phyloP scores from a whole-genome alignment of 306 rosid species.

The Cucurbita argyrosperma region DNA sequence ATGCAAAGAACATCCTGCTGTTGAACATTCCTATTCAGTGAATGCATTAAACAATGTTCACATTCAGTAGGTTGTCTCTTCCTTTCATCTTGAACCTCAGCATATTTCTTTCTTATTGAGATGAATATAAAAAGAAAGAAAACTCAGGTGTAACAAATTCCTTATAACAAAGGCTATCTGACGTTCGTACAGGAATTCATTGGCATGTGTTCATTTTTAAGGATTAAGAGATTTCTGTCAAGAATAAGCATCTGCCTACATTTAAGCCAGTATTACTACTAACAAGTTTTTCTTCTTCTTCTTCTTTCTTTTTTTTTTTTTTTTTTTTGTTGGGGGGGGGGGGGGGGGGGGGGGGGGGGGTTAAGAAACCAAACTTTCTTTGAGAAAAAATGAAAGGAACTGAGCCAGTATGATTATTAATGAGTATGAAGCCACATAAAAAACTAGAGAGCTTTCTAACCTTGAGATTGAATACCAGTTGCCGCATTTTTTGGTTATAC shows the following conservation, averaged over 20 bases:
- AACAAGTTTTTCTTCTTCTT: neutral
- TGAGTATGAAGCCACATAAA: neutral
- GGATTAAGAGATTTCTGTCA: neutral
- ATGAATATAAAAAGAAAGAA: neutral
- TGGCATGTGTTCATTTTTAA: neutral
- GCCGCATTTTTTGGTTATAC: slow-evolving; percentile 82
- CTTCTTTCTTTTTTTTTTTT: neutral
- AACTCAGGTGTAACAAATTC: neutral
- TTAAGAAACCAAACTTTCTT: no score
- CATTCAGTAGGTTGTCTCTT: neutral
- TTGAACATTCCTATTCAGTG: neutral
- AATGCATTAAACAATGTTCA: neutral
- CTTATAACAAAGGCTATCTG: neutral
- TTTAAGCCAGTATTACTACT: neutral
- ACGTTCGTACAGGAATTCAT: neutral
- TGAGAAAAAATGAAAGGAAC: no score
- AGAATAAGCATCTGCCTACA: neutral
- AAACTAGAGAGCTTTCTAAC: slow-evolving; percentile 28
- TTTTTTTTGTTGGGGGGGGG: no score
- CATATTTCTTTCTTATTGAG: neutral
- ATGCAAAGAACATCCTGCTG: neutral
- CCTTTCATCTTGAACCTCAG: neutral
- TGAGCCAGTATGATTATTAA: neutral
- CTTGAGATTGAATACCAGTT: slow-evolving; percentile 53
- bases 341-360: no score